Conservation (phyloP, 1,284 basidiomycete species). For the Fistulina hepatica region DNA sequence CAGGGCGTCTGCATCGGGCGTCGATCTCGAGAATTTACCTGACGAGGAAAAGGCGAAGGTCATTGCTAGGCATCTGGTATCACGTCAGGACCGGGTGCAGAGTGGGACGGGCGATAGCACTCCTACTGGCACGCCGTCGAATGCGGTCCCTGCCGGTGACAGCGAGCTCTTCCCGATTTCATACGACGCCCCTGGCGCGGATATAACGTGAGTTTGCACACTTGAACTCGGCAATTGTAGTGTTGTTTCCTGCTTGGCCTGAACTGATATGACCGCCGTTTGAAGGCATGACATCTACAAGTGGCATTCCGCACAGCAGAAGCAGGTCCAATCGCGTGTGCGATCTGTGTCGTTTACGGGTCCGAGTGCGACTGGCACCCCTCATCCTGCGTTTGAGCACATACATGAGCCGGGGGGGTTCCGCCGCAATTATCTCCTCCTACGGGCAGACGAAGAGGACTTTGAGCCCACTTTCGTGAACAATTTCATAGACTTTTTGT, state of each 20-base stretch:
- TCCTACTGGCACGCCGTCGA: constrained; percentile 19
- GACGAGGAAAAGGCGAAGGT: constrained; percentile 81
- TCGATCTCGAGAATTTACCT: constrained; percentile 45
- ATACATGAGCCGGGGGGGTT: constrained; percentile 93
- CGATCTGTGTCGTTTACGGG: constrained; percentile 69
- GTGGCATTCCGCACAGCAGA: constrained; percentile 73
- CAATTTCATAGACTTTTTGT: constrained; percentile 89
- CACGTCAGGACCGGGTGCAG: constrained; percentile 52
- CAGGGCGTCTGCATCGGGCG: constrained; percentile 21
- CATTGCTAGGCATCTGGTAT: constrained; percentile 70
- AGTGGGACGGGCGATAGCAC: constrained; percentile 20
- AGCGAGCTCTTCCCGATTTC: constrained; percentile 73
- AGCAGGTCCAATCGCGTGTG: constrained; percentile 38
- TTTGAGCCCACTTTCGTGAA: constrained; percentile 55
- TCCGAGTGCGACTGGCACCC: constrained; percentile 30
- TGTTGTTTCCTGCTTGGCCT: constrained; percentile 10
- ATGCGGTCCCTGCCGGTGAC: constrained; percentile 31
- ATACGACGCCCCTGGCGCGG: constrained; percentile 76
- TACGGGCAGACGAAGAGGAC: constrained; percentile 60
- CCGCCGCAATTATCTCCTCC: constrained; percentile 73
- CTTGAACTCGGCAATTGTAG: no score
- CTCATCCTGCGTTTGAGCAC: constrained; percentile 72
- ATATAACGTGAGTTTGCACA: constrained; percentile 89
- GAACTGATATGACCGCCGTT: constrained; percentile 13
- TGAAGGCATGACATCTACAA: constrained; percentile 86